A percentile compares a stretch with the other conserved stretches of the same genome.
phyloP scores from a whole-genome alignment of 2,329 filamentous ascomycete genomes.

The Calonectria henricotiae region DNA sequence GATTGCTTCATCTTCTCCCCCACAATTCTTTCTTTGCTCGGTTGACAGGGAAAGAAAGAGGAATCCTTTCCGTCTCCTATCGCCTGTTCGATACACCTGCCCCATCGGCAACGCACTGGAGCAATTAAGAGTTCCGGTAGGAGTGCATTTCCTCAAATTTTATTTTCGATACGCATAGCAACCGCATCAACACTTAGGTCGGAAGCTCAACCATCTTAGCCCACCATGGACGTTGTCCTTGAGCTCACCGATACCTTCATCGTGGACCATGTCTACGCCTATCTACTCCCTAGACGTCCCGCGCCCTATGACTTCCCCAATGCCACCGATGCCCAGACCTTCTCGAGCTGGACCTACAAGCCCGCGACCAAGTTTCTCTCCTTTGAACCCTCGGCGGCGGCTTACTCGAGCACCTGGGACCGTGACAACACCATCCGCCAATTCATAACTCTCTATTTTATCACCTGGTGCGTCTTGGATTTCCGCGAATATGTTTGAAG shows the following conservation, averaged over 20 bases:
- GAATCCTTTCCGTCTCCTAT: not conserved
- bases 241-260: conserved; percentile 87
- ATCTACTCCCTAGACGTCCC: conserved; percentile 74
- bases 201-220: not conserved
- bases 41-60: not conserved
- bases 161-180: not conserved
- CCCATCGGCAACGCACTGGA: not conserved
- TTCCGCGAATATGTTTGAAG: not conserved
- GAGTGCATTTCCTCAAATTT: not conserved
- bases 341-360: conserved; percentile 78
- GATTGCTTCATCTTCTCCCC: not conserved
- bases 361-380: conserved; percentile 81
- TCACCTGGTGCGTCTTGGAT: conserved; percentile 80
- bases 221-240: conserved; percentile 91
- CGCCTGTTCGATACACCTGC: not conserved
- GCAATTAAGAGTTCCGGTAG: not conserved
- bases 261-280: conserved; percentile 85
- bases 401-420: conserved; percentile 84
- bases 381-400: conserved; percentile 80
- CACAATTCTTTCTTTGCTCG: not conserved
- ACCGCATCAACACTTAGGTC: not conserved
- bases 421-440: conserved; percentile 87
- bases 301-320: conserved; percentile 72
- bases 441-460: conserved; percentile 81
- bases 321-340: conserved; percentile 67